These are phyloP conservation scores for Marchantia polymorpha DNA, from an alignment of 225 moss, liverwort and hornwort species.

Conservation along the genomic window DNA sequence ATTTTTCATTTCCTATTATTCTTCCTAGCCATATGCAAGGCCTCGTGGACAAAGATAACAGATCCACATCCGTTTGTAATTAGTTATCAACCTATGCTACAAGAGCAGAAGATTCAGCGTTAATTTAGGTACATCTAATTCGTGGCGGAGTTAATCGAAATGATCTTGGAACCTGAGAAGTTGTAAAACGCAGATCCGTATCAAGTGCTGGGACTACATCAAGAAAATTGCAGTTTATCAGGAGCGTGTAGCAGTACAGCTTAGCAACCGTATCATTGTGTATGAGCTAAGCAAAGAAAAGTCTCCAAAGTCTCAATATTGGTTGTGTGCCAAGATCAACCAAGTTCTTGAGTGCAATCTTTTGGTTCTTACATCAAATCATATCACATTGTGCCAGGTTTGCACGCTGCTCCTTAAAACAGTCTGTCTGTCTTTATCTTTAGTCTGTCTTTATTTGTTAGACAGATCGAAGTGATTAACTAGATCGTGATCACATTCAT, in stretches of 20 bases:
- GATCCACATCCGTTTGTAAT: background rate
- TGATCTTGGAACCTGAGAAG: background rate
- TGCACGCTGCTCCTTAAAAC: conserved; percentile 6
- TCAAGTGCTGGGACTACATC: conserved; percentile 78
- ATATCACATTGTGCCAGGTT: conserved; percentile 93
- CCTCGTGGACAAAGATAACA: no score
- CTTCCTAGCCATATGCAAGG: no score
- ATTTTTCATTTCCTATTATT: no score
- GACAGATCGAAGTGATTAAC: background rate
- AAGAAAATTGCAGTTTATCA: conserved; percentile 95
- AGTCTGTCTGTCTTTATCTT: background rate
- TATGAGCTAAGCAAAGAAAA: conserved; percentile 70
- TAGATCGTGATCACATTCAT: background rate
- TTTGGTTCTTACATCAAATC: conserved; percentile 85
- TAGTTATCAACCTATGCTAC: background rate
- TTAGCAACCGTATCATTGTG: conserved; percentile 70
- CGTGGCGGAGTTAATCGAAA: no score
- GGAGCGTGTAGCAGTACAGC: conserved; percentile 81
- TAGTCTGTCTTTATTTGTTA: background rate
- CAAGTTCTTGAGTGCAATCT: conserved; percentile 88
- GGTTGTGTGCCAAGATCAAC: conserved; percentile 58
- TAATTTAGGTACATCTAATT: background rate
- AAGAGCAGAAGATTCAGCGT: background rate
- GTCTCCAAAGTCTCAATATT: conserved; percentile 51
- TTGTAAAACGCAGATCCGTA: conserved; percentile 57